phyloP scores from a whole-genome alignment of 352 stramenopile genomes.

The Thalassiosira livingstoniorum region DNA sequence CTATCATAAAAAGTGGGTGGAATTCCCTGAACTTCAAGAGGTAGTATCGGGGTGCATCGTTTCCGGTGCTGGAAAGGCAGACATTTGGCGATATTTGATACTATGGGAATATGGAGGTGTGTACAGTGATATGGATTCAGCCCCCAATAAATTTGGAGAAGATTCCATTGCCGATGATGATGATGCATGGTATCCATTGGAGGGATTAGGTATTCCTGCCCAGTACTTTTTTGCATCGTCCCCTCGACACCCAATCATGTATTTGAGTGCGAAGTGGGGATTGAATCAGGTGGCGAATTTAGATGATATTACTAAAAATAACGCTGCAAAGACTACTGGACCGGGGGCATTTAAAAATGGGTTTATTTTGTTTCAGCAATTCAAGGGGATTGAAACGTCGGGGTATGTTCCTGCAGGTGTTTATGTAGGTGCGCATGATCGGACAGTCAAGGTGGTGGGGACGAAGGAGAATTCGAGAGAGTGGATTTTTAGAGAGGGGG shows the following conservation, averaged over 20 bases:
- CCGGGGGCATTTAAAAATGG: constrained; percentile 45
- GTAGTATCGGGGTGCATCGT: constrained; percentile 58
- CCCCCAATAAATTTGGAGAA: constrained; percentile 38
- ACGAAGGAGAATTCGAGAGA: constrained; percentile 33
- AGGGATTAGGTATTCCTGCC: constrained; percentile 38
- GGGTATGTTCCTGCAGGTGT: constrained; percentile 39
- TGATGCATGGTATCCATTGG: constrained; percentile 50
- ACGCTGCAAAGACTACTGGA: constrained; percentile 47
- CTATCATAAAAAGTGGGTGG: constrained; percentile 40
- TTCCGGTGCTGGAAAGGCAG: constrained; percentile 41
- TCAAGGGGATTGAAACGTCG: constrained; percentile 11
- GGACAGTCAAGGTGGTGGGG: constrained; percentile 44
- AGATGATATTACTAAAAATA: constrained; percentile 43
- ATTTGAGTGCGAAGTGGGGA: constrained; percentile 37
- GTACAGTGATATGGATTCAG: constrained; percentile 52
- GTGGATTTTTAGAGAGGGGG: constrained; percentile 35
- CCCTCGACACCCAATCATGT: constrained; percentile 71
- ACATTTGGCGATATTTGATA: constrained; percentile 63
- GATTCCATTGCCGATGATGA: constrained; percentile 31
- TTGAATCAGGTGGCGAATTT: constrained; percentile 16
- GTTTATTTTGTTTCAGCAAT: constrained; percentile 43
- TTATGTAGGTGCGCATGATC: constrained; percentile 27
- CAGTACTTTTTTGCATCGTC: constrained; percentile 74
- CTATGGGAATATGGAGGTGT: constrained; percentile 64
- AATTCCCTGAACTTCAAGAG: constrained; percentile 69